A percentile compares a stretch with the other conserved stretches of the same genome.
These are phyloP conservation scores for Fusarium udum DNA, from an alignment of 2,329 filamentous ascomycete genomes.

Conservation along the genomic window DNA sequence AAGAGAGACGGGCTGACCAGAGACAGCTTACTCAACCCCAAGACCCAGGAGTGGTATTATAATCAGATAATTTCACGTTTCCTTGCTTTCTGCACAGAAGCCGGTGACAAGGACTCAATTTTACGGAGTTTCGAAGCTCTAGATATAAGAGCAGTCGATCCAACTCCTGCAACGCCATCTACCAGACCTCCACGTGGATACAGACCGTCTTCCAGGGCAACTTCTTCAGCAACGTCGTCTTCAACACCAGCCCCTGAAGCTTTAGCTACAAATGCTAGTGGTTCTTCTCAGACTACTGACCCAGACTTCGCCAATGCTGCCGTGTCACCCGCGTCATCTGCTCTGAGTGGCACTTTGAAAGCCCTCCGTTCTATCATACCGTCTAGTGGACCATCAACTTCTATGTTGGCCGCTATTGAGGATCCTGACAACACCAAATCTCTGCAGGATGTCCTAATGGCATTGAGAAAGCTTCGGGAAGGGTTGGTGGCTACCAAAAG, in stretches of 20 bases:
- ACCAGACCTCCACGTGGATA: slow-evolving; percentile 17
- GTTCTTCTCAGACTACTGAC: neutral
- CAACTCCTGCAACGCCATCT: slow-evolving; percentile 12
- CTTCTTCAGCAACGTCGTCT: neutral
- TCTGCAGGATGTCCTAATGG: slow-evolving; percentile 78
- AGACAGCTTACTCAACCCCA: slow-evolving; percentile 73
- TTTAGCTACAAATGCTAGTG: neutral
- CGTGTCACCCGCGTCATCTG: slow-evolving; percentile 4
- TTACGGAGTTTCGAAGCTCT: slow-evolving; percentile 79
- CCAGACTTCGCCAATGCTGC: neutral
- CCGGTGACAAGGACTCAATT: slow-evolving; percentile 76
- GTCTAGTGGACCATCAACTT: slow-evolving; percentile 16
- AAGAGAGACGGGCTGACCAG: slow-evolving; percentile 4
- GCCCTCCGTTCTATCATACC: slow-evolving; percentile 17
- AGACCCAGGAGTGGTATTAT: slow-evolving; percentile 86
- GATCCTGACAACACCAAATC: slow-evolving; percentile 62
- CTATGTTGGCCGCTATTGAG: slow-evolving; percentile 32
- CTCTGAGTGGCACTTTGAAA: slow-evolving; percentile 15
- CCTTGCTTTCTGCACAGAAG: slow-evolving; percentile 85
- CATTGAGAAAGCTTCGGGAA: slow-evolving; percentile 91
- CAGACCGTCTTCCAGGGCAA: neutral
- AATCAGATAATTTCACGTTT: slow-evolving; percentile 88
- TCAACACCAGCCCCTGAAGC: neutral
- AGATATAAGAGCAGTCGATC: slow-evolving; percentile 34
- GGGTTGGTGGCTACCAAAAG: slow-evolving; percentile 83